These are phyloP conservation scores for Pythium angustatum DNA, from an alignment of 352 stramenopile genomes.

Conservation along the genomic window DNA sequence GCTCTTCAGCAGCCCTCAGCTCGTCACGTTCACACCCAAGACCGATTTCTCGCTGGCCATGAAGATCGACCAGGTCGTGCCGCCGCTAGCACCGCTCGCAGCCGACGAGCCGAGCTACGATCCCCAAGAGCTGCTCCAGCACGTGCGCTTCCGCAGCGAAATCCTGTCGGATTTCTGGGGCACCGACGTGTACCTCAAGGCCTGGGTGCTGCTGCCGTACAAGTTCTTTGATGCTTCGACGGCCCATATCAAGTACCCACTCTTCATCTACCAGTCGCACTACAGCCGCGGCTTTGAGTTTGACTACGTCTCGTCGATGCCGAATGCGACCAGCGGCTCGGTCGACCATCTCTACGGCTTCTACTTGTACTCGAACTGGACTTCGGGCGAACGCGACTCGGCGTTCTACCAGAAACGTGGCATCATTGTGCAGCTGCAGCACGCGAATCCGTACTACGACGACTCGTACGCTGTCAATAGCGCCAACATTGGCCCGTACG, in stretches of 20 bases:
- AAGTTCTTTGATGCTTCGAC: conserved; percentile 59
- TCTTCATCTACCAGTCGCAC: conserved; percentile 80
- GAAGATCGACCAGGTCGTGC: conserved; percentile 47
- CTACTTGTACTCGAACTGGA: conserved; percentile 79
- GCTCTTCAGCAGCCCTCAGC: conserved; percentile 56
- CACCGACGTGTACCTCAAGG: conserved; percentile 66
- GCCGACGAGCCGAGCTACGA: conserved; percentile 27
- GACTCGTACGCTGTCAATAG: conserved; percentile 80
- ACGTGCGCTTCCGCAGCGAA: conserved; percentile 62
- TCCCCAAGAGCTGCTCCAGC: conserved; percentile 56
- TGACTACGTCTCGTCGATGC: conserved; percentile 40
- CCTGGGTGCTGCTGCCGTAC: conserved; percentile 69
- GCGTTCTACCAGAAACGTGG: conserved; percentile 64
- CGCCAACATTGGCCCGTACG: conserved; percentile 73
- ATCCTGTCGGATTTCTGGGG: conserved; percentile 71
- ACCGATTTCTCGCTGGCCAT: conserved; percentile 43
- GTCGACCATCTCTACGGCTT: conserved; percentile 55
- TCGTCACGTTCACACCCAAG: conserved; percentile 39
- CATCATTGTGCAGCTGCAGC: conserved; percentile 76
- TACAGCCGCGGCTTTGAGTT: conserved; percentile 70
- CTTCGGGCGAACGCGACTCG: conserved; percentile 43
- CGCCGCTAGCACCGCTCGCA: conserved; percentile 36
- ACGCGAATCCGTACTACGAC: conserved; percentile 82
- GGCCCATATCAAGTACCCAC: conserved; percentile 59
- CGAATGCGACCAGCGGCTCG: conserved; percentile 25